phyloP scores from a whole-genome alignment of 1,284 basidiomycete species.

The Erythrobasidium hasegawianum region DNA sequence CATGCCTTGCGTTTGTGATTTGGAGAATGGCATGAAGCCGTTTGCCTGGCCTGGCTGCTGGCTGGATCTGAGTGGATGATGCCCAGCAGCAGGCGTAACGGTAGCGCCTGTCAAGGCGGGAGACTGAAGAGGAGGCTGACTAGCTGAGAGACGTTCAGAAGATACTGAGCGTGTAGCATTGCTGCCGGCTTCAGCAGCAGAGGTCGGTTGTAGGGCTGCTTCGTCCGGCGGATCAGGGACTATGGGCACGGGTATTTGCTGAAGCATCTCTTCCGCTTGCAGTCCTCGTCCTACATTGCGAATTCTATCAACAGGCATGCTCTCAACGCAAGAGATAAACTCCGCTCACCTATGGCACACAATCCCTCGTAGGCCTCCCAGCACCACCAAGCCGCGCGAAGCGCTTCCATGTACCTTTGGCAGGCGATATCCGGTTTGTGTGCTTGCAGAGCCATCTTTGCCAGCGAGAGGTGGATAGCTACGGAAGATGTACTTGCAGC shows the following conservation, averaged over 20 bases:
- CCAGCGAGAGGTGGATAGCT: slow-evolving; percentile 40
- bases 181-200: too few relatives aligned
- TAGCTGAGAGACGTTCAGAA: not conserved
- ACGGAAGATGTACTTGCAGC: not conserved
- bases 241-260: slow-evolving; percentile 19
- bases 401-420: slow-evolving; percentile 66
- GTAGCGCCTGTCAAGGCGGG: not conserved
- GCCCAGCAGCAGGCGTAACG: not conserved
- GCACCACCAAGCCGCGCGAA: slow-evolving; percentile 70
- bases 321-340: not conserved
- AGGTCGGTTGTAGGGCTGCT: too few relatives aligned
- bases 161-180: not conserved
- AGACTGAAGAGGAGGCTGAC: not conserved
- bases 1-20: not conserved
- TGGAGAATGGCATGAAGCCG: not conserved
- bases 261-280: not conserved
- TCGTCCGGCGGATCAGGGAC: slow-evolving; percentile 18
- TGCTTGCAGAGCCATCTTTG: slow-evolving; percentile 62
- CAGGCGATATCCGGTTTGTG: slow-evolving; percentile 69
- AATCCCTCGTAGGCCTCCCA: slow-evolving; percentile 93
- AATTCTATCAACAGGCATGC: too few relatives aligned
- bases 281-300: not conserved
- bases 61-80: too few relatives aligned
- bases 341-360: slow-evolving; percentile 66
- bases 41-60: too few relatives aligned